Evolutionary conservation across 805 yeast species (phyloP).

Genomic region (Ogataea wickerhamii): DNA sequence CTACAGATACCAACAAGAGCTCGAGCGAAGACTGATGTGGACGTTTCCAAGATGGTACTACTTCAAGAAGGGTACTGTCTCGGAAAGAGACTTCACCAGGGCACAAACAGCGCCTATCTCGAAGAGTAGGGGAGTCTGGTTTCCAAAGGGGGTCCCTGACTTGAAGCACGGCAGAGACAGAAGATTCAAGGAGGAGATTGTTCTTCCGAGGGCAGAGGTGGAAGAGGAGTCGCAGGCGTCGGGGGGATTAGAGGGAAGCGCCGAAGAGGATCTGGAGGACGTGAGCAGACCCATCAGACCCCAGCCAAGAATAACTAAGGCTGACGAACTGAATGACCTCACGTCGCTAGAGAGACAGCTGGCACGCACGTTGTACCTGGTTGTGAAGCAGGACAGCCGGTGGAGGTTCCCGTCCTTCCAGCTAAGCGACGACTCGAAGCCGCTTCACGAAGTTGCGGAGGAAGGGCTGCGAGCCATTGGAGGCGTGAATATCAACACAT

Average conservation of each 20-base stretch:
- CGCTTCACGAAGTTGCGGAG: constrained; percentile 73
- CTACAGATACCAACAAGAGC: constrained; percentile 78
- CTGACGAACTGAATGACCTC: constrained; percentile 62
- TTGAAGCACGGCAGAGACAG: constrained; percentile 87
- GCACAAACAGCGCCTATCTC: constrained; percentile 74
- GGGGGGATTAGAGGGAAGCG: constrained; percentile 5
- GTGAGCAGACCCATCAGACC: constrained; percentile 66
- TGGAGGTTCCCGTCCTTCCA: constrained; percentile 85
- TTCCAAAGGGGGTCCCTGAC: constrained; percentile 81
- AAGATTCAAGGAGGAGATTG: constrained; percentile 70
- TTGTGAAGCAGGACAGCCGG: constrained; percentile 46
- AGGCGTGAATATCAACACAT: constrained; percentile 73
- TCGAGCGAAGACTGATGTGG: constrained; percentile 93
- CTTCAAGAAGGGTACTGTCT: constrained; percentile 83
- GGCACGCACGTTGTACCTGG: constrained; percentile 73
- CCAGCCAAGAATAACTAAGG: constrained; percentile 70
- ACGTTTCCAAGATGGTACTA: constrained; percentile 93
- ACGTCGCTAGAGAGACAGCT: constrained; percentile 75
- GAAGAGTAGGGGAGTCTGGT: constrained; percentile 72
- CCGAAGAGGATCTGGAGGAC: constrained; percentile 43
- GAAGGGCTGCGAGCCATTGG: constrained; percentile 67
- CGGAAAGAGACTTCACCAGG: constrained; percentile 74
- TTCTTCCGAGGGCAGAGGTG: constrained; percentile 63
- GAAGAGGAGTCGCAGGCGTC: constrained; percentile 26
- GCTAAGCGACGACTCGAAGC: constrained; percentile 38